Conservation (phyloP, 164 flowering plant species). For the Santalum album region DNA sequence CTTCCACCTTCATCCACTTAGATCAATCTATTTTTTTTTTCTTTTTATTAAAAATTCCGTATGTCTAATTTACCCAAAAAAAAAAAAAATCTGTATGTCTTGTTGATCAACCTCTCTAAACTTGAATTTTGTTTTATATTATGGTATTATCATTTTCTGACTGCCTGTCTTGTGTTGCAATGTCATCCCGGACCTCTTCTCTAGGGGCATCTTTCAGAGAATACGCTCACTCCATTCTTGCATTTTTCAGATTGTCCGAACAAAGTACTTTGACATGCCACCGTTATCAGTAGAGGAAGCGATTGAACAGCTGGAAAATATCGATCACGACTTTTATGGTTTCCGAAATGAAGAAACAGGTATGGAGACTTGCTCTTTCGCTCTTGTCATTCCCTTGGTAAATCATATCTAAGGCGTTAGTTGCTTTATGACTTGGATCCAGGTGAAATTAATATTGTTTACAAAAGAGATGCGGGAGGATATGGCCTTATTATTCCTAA, state of each 20-base stretch:
- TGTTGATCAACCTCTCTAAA: no score
- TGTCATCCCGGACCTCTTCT: no score
- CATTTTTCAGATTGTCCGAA: conserved; percentile 71
- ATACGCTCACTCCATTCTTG: background rate
- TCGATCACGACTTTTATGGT: conserved; percentile 86
- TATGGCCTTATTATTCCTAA: conserved; percentile 92
- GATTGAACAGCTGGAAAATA: conserved; percentile 72
- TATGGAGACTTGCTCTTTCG: conserved; percentile 12
- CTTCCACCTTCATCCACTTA: no score
- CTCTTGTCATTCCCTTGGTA: background rate
- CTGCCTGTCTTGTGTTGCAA: background rate
- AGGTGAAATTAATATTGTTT: conserved; percentile 88
- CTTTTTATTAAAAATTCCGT: no score
- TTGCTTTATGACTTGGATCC: conserved; percentile 10
- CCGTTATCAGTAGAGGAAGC: conserved; percentile 82
- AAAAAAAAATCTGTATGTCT: no score
- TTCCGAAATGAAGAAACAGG: conserved; percentile 92
- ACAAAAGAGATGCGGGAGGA: conserved; percentile 82
- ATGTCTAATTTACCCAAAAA: no score
- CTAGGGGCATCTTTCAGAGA: background rate
- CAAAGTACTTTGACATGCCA: conserved; percentile 92
- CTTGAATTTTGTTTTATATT: no score
- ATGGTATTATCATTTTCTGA: no score
- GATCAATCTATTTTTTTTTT: no score
- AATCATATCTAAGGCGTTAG: background rate